phyloP scores from a whole-genome alignment of 2,329 filamentous ascomycete genomes.

The Curvularia lunata region DNA sequence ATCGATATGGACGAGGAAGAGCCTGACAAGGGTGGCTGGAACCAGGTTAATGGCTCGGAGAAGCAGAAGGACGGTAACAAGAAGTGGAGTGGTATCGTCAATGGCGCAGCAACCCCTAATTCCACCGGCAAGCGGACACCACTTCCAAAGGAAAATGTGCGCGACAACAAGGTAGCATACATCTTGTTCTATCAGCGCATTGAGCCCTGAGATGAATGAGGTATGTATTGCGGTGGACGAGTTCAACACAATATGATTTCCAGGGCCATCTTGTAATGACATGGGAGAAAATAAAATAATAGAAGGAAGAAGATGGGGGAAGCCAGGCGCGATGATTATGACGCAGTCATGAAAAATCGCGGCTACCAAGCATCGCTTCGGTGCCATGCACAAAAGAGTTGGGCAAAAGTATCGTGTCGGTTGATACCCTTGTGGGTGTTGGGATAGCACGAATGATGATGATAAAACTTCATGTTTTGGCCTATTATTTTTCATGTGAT shows the following conservation, averaged over 20 bases:
- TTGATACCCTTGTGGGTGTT: constrained; percentile 26
- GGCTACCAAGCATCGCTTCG: constrained; percentile 10
- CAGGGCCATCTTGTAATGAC: constrained; percentile 12
- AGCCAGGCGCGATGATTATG: constrained; percentile 3
- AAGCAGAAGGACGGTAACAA: constrained; percentile 65
- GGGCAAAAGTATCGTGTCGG: constrained; percentile 13
- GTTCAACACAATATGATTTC: constrained; percentile 10
- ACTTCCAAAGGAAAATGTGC: constrained; percentile 63
- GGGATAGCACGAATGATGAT: constrained; percentile 22
- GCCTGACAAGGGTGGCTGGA: constrained; percentile 77
- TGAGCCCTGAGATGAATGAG: constrained; percentile 34
- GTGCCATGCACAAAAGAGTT: constrained; percentile 4
- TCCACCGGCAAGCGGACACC: constrained; percentile 60
- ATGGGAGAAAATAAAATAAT: constrained; percentile 15
- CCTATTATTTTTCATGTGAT: background rate
- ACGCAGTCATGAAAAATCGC: constrained; percentile 18
- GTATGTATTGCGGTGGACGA: background rate
- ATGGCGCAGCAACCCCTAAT: constrained; percentile 65
- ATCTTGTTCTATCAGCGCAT: constrained; percentile 92
- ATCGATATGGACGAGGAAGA: constrained; percentile 65
- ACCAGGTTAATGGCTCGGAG: constrained; percentile 75
- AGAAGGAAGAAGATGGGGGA: background rate
- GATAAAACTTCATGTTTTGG: constrained; percentile 5
- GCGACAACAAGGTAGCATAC: constrained; percentile 97
- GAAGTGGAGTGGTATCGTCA: constrained; percentile 68